A percentile compares a stretch with the other conserved stretches of the same genome.
phyloP scores from a whole-genome alignment of 129 eudicot species.

The Cynara cardunculus region DNA sequence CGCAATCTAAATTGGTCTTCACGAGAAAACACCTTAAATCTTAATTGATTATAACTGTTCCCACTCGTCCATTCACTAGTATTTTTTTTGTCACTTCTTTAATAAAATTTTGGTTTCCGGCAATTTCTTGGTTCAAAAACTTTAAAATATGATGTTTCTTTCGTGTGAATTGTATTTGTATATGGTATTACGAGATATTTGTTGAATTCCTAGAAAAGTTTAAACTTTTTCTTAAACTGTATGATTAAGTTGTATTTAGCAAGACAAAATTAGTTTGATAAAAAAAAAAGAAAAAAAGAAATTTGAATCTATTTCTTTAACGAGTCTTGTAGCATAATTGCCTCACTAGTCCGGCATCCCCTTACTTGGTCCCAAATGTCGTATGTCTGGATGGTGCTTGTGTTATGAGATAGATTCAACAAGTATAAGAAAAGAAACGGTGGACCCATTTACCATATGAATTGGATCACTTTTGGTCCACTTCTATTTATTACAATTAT shows the following conservation, averaged over 20 bases:
- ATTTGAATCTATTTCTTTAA: no score
- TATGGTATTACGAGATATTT: neutral
- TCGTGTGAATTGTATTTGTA: neutral
- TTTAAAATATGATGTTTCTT: neutral
- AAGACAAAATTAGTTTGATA: neutral
- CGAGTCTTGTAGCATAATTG: neutral
- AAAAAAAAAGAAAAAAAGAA: no score
- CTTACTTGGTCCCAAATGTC: neutral
- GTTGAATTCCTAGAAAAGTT: neutral
- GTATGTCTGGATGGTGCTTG: constrained; percentile 9
- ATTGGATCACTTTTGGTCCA: constrained; percentile 12
- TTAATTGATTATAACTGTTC: no score
- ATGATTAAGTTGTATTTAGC: neutral
- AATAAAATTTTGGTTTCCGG: no score
- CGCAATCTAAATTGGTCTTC: no score
- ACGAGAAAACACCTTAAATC: no score
- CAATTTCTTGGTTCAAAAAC: no score
- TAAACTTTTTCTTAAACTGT: neutral
- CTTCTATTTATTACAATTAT: constrained; percentile 20
- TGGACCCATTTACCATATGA: constrained; percentile 16
- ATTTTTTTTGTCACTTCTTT: no score
- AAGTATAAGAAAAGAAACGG: neutral
- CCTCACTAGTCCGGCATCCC: neutral
- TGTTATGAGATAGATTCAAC: constrained; percentile 6
- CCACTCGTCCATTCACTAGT: no score